These are phyloP conservation scores for Aspergillus saccharolyticus DNA, from an alignment of 495 filamentous ascomycete genomes.

Conservation along the genomic window DNA sequence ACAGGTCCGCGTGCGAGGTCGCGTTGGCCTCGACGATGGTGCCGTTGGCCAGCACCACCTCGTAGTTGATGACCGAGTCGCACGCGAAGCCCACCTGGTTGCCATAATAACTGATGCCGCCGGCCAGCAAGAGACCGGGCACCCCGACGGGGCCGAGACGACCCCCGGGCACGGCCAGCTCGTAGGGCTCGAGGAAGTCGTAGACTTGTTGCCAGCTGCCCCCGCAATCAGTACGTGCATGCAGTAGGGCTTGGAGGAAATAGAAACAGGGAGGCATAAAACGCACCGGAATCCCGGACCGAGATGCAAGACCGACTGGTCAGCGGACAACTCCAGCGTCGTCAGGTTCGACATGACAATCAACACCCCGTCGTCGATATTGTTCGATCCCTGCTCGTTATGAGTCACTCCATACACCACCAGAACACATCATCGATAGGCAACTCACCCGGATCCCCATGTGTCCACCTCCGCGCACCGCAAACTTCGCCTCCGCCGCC, in stretches of 20 bases:
- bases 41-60: slow-evolving; percentile 59
- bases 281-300: slow-evolving; percentile 26
- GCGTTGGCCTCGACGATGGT: slow-evolving; percentile 49
- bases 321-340: slow-evolving; percentile 21
- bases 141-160: slow-evolving; percentile 51
- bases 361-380: slow-evolving; percentile 48
- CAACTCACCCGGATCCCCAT: slow-evolving; percentile 30
- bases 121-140: slow-evolving; percentile 45
- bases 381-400: slow-evolving; percentile 31
- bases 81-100: slow-evolving; percentile 44
- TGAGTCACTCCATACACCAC: too few species aligned
- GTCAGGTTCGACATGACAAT: slow-evolving; percentile 51
- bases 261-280: slow-evolving; percentile 14
- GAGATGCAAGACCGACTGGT: slow-evolving; percentile 27
- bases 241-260: too few species aligned
- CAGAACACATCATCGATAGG: too few species aligned
- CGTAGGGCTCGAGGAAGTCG: slow-evolving; percentile 36
- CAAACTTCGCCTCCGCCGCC: slow-evolving; percentile 31
- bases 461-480: slow-evolving; percentile 35
- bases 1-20: slow-evolving; percentile 51
- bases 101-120: slow-evolving; percentile 47
- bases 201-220: slow-evolving; percentile 55
- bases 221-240: slow-evolving; percentile 30
- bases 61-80: slow-evolving; percentile 48
- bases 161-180: slow-evolving; percentile 49